Evolutionary conservation across 164 flowering plant species (phyloP), one percentile per base, ranked within the genome.

Genomic region (Magnolia sinica): DNA sequence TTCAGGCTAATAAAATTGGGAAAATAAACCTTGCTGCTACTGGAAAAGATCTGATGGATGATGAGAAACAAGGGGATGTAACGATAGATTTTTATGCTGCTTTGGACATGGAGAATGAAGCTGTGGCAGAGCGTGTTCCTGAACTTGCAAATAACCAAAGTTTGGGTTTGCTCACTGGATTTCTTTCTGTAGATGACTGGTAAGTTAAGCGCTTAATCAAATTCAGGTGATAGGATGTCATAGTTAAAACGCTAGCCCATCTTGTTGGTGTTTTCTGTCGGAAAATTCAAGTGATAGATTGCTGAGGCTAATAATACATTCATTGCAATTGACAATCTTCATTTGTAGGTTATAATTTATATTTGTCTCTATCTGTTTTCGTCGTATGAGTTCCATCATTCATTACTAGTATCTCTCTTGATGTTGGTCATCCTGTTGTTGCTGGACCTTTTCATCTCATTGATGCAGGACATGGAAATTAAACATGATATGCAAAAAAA

Each of bases 11-110:
- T 78, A 96, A 92, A 84, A 96, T 96, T 83, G 99, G 99, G n/a
- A 93, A 87, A 87, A 96, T 96, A 81, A 96, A 96, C 84, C 98
- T 96, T 80, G 99, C 99, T 81, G 99, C 99, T 64, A 96, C 93
- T 69, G 99, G 99, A 58, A 96, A 94, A 87, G 99, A 96, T 86
- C 91, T 96, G 65, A 96, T 96, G 99, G 99, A 96, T 61, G 99
- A 96, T 76, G 99, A 96, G 77, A 96, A 96, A 80, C 98, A 85
- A 86, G 98, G 95, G 71, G 99, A 96, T 85, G 96, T 96, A 18
- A 88, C 95, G 8, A 79, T 91, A 77, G 99, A 96, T 86, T 95
- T 96, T 81, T 94, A 79, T 88, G 80, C 97, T 85, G 96, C 99
- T 69, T 72, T 93, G 67, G 98, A 96, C 84, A 80, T 92, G 91